These are phyloP conservation scores for Trichoderma polysporum DNA, from an alignment of 2,329 filamentous ascomycete genomes.

Conservation along the genomic window DNA sequence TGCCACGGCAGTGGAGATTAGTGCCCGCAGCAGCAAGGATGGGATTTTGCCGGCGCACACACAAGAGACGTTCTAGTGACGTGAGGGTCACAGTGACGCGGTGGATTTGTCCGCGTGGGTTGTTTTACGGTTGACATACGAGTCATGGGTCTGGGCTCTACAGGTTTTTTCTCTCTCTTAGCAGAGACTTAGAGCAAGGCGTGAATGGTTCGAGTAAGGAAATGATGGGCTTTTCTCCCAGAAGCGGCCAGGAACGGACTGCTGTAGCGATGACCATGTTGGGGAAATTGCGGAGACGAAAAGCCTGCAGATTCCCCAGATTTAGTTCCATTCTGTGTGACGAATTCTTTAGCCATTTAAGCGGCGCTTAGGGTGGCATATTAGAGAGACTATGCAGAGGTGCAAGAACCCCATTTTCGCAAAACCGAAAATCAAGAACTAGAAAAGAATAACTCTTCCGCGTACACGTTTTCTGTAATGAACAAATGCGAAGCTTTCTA, in stretches of 20 bases:
- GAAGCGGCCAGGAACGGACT: background rate
- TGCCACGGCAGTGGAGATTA: constrained; percentile 6
- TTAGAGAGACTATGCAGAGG: too few species aligned
- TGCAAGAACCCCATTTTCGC: too few species aligned
- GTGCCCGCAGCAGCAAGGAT: background rate
- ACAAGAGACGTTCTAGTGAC: background rate
- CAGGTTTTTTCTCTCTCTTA: background rate
- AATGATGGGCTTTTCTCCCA: background rate
- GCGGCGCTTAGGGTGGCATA: too few species aligned
- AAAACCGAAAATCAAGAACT: too few species aligned
- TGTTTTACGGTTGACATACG: background rate
- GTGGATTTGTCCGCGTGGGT: background rate
- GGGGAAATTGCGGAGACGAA: constrained; percentile 5
- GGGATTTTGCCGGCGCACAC: background rate
- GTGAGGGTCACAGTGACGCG: constrained; percentile 17
- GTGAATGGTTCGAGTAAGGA: background rate
- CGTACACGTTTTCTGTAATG: too few species aligned
- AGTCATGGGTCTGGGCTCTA: background rate
- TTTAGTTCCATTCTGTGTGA: background rate
- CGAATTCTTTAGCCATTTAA: background rate
- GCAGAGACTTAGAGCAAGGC: background rate
- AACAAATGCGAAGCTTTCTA: too few species aligned
- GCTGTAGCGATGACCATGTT: background rate
- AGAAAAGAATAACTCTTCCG: too few species aligned
- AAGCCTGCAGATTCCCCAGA: background rate